Base-by-base conservation (phyloP, 345 rosid genomes). In the Aquilaria sinensis region DNA sequence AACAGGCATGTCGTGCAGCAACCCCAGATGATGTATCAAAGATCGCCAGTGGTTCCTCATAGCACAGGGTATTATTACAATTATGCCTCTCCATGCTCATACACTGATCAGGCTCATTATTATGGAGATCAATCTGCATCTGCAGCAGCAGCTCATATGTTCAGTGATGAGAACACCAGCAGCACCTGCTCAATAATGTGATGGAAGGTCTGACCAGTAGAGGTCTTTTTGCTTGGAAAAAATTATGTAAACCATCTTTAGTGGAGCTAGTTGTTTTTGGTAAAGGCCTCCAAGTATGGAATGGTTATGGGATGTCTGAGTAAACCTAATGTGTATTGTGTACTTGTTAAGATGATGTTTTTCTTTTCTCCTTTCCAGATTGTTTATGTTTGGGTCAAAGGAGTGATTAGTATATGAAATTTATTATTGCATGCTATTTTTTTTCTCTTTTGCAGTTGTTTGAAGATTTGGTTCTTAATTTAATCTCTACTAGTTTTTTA, bases 1-100 rank as follows among this genome's bases (percentile, higher is more conserved):
- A 80, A 71, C 51, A 69, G 80, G 74, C 70, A 71, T 13, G 53
- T 68, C 64, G 57, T 70, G 77, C 83, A 60, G 34, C 94, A 69
- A 60, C 85, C 85, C 0, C 95, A 83, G 64, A 80, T 88, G 85
- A 80, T 81, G 83, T 85, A 85, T 51, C 83, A 85, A 63, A 76
- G 89, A 62, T 73, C 92, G 7, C 75, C 82, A 8, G 62, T 70
- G 50, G 70, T 72, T 57, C 92, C 68, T 55, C 71, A 86, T 0
- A 83, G 53, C 76, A 85, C 88, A 47, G 92, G 88, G 54, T 88
- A 85, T 68, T 82, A 70, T 61, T 77, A 77, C 64, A 77, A 75
- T 58, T 69, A 77, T 51, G 54, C 31, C 51, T 79, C 85, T 57
- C 80, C 81, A 8, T 68, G 68, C 63, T 16, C 73, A 11, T 76